Evolutionary conservation across 352 stramenopile species (phyloP), one percentile per base, ranked within the genome.

Genomic region (Pilasporangium apinafurcum): DNA sequence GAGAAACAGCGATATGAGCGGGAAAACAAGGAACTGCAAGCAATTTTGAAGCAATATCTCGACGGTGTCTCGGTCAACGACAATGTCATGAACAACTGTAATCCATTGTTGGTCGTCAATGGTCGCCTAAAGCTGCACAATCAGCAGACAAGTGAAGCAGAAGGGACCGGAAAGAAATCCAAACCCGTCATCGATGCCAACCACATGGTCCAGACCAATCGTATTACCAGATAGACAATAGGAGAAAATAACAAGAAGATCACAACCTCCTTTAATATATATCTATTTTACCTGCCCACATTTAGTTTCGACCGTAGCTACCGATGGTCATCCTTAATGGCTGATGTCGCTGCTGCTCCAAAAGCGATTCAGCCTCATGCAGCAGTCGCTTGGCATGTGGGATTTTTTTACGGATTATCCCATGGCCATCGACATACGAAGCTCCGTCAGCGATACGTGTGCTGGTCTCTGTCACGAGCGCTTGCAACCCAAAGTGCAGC

Each of bases 71-170:
- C 76, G 20, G 85, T 98, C 18, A 93, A 90, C 50, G 82, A 96
- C 51, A 80, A 74, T n/a, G 89, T 96, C 8, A 68, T 98, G 49
- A 87, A 90, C 44, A 68, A 66, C 16, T 52, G 80, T 10, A 98
- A 98, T 60, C 88, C 90, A 4, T 61, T 98, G 37, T 65, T 97
- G 17, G 88, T 97, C 8, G 75, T 97, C n/a, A 98, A 98, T 45
- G 90, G 90, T 5, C 68, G 77, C 22, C 52, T 92, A 22, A 59
- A 68, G 48, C 58, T 89, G 21, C 71, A 86, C 34, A 62, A 83
- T 21, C 60, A 43, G 9, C 54, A 51, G 9, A 5, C 48, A 5
- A 32, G 33, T 9, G 49, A 70, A 24, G 65, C 18, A 48, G 40
- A 2, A 52, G 59, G 9, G 53, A 62, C n/a, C 68, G 65, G 24